Evolutionary conservation across 2,329 filamentous ascomycete species (phyloP).

Genomic region (Apiospora malaysiana): DNA sequence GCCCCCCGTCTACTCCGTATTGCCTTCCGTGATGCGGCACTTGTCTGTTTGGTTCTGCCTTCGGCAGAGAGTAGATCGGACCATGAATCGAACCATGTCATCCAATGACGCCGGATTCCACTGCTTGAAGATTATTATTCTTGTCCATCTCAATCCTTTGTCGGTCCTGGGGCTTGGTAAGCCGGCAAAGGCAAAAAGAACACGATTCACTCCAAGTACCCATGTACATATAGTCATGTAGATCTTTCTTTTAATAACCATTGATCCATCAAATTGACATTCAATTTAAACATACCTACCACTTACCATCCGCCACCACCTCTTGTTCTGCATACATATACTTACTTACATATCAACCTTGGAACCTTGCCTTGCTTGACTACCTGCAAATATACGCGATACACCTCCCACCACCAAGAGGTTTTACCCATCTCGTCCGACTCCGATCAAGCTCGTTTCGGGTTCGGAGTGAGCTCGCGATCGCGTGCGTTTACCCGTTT

Average conservation of each 20-base stretch:
- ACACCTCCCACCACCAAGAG: neutral
- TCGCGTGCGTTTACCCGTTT: neutral
- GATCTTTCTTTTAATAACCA: conserved; percentile 19
- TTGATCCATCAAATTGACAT: neutral
- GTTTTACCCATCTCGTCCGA: neutral
- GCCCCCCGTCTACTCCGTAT: too few species aligned
- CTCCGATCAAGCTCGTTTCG: neutral
- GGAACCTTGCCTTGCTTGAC: too few species aligned
- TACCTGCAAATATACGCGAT: too few species aligned
- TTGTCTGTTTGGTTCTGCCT: neutral
- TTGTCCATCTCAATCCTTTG: conserved; percentile 19
- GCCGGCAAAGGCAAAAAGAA: conserved; percentile 24
- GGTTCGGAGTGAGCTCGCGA: neutral
- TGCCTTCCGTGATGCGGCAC: conserved; percentile 6
- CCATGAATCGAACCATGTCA: conserved; percentile 28
- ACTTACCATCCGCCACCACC: neutral
- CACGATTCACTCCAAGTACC: conserved; percentile 23
- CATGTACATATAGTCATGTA: neutral
- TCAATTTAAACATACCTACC: conserved; percentile 12
- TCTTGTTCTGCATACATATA: neutral
- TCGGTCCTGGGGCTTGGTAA: conserved; percentile 17
- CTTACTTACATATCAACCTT: too few species aligned
- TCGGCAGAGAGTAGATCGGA: conserved; percentile 20
- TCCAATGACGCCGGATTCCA: conserved; percentile 10
- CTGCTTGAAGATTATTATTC: conserved; percentile 9